Percentiles rank a stretch among this genome's conserved stretches.
Evolutionary conservation across 371 early-diverging fungal species (phyloP).

Genomic region (Rhizopus delemar): DNA sequence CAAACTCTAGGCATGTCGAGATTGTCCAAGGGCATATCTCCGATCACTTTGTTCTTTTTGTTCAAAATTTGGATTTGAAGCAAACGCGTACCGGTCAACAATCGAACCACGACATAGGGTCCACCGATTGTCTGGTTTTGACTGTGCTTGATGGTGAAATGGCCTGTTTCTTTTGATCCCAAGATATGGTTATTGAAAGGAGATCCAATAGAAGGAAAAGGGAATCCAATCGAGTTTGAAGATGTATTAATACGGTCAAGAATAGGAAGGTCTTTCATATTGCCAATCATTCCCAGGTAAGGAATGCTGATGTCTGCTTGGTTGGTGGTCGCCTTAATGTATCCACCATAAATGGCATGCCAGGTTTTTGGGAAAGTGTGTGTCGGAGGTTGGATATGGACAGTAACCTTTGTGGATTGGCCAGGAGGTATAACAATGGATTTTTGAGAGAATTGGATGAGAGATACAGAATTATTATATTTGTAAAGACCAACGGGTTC

Average conservation of each 20-base stretch:
- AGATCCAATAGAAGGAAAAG: constrained; percentile 29
- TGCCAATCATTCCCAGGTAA: constrained; percentile 36
- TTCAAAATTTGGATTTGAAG: constrained; percentile 25
- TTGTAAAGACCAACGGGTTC: constrained; percentile 23
- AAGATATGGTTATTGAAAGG: constrained; percentile 9
- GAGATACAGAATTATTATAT: constrained; percentile 13
- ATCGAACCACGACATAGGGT: constrained; percentile 22
- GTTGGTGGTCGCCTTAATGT: constrained; percentile 4
- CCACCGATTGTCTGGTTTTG: not conserved
- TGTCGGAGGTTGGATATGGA: constrained; percentile 46
- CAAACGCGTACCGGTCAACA: constrained; percentile 28
- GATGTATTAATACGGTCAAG: constrained; percentile 19
- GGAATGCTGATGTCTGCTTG: constrained; percentile 17
- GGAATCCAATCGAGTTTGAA: constrained; percentile 1
- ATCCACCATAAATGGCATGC: constrained; percentile 35
- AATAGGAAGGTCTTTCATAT: constrained; percentile 27
- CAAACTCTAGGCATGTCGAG: constrained; percentile 7
- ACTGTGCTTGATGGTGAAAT: constrained; percentile 7
- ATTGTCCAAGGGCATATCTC: constrained; percentile 25
- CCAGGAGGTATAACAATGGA: constrained; percentile 38
- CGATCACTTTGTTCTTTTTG: constrained; percentile 13
- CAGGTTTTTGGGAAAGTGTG: not conserved
- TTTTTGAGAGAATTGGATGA: constrained; percentile 24
- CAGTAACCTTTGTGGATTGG: constrained; percentile 33
- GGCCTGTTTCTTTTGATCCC: constrained; percentile 2